Base-by-base conservation (phyloP, 306 rosid species). In the Castanea mollissima region DNA sequence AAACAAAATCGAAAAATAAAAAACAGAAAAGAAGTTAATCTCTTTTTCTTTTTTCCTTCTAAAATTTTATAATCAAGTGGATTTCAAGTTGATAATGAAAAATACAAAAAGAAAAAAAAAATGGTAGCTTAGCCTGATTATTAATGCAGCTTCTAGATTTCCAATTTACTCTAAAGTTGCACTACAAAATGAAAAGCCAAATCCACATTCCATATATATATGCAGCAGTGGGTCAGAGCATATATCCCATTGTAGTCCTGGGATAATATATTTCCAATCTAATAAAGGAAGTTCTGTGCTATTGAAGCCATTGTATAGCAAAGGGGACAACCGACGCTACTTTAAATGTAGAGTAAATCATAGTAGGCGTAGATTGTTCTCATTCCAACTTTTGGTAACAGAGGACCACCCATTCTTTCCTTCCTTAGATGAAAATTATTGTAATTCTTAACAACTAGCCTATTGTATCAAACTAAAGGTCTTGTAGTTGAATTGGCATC, bases 241-340 rank as follows among this genome's bases (percentile, higher is more conserved):
- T 34, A 38, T 38, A 38, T 16, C 13, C 20, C 18, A 32, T 56
- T 3, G 41, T 23, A 32, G 34, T 4, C 12, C 71, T 15, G 56
- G 44, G 58, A 59, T 9, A 18, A 70, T 38, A 20, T 46, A 59
- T 51, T 75, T 46, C 49, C 38, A 10, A 82, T 70, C 20, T 55
- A 56, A 77, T 71, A 55, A 67, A 41, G 23, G 14, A 54, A 20
- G 74, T 41, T 15, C 59, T 71, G 64, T 15, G 65, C 25, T n/a
- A 31, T 68, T 55, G 75, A 46, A 34, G 23, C 54, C 32, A 46
- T 32, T 59, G 21, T 1, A 60, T 44, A 44, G 27, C 54, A 21
- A 46, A 2, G 44, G 55, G 72, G 79, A 77, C 82, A 65, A 72
- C 74, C 32, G 67, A 77, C 55, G 23, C 35, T 25, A 77, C 44